A percentile compares a stretch with the other conserved stretches of the same genome.
Evolutionary conservation across 2,329 filamentous ascomycete genomes (phyloP).

Genomic region (Trichophyton equinum): DNA sequence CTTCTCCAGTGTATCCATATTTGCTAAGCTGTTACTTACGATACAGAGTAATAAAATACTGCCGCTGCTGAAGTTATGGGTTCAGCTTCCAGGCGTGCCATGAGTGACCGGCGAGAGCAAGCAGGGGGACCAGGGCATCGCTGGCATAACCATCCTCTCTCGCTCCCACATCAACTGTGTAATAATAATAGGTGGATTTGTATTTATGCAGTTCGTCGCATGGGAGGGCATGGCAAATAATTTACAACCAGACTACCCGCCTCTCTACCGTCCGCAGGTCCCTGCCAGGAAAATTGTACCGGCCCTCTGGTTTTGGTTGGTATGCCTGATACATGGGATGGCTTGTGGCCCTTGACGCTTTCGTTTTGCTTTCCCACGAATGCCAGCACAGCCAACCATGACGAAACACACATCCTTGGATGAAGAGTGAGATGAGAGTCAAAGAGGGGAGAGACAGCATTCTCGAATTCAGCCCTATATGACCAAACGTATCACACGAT

Average conservation of each 20-base stretch:
- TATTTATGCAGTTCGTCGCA: background rate
- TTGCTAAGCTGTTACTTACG: background rate
- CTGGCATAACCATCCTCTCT: too few species aligned
- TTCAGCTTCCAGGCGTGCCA: background rate
- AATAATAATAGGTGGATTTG: background rate
- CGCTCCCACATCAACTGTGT: too few species aligned
- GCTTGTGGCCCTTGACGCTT: background rate
- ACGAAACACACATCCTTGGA: background rate
- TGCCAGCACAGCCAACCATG: background rate
- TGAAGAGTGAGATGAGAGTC: background rate
- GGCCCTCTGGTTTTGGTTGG: background rate
- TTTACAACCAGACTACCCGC: background rate
- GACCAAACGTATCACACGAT: slow-evolving; percentile 1
- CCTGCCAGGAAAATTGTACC: background rate
- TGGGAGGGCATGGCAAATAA: background rate
- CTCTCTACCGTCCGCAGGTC: background rate
- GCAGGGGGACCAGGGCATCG: too few species aligned
- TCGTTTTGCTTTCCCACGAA: background rate
- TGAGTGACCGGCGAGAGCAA: too few species aligned
- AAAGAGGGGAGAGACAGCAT: background rate
- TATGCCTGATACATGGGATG: background rate
- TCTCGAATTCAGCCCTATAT: slow-evolving; percentile 2
- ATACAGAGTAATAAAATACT: background rate
- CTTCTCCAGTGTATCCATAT: background rate
- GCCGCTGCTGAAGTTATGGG: background rate